Evolutionary conservation across 371 early-diverging fungal species (phyloP).

Genomic region (Mucor irregularis): DNA sequence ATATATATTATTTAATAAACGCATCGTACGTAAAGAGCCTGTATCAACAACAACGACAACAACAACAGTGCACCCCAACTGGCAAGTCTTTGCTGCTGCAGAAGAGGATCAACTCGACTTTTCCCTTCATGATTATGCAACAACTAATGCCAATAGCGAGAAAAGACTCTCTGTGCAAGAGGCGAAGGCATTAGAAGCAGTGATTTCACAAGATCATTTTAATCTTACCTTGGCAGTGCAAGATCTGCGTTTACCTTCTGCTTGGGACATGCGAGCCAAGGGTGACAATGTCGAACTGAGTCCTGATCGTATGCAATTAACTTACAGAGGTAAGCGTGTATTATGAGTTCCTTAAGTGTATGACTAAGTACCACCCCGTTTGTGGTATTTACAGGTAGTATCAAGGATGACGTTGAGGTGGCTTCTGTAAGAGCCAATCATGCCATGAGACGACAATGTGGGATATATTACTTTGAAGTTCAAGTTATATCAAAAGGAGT

Average conservation of each 20-base stretch:
- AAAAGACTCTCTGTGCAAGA: slow-evolving; percentile 5
- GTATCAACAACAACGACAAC: not conserved
- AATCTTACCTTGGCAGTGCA: slow-evolving; percentile 17
- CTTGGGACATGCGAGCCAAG: slow-evolving; percentile 66
- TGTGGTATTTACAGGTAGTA: slow-evolving; percentile 60
- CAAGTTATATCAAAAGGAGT: slow-evolving; percentile 84
- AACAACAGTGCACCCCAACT: not conserved
- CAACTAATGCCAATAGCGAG: not conserved
- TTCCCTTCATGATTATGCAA: not conserved
- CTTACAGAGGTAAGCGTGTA: slow-evolving; percentile 51
- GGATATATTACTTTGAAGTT: slow-evolving; percentile 92
- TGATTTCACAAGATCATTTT: slow-evolving; percentile 1
- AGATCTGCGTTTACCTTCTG: slow-evolving; percentile 53
- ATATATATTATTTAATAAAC: slow-evolving; percentile 12
- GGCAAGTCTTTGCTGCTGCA: not conserved
- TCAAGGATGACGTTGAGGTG: slow-evolving; percentile 78
- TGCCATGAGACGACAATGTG: slow-evolving; percentile 81
- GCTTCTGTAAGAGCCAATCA: slow-evolving; percentile 79
- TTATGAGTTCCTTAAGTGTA: not conserved
- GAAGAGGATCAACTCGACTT: not conserved
- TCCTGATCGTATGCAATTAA: slow-evolving; percentile 52
- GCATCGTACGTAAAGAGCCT: too few relatives aligned
- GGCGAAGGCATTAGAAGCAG: slow-evolving; percentile 5
- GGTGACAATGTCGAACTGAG: slow-evolving; percentile 53
- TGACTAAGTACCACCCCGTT: too few relatives aligned